Percentiles rank a stretch among this genome's conserved stretches.
phyloP scores from a whole-genome alignment of 257 asterid species.

The Solanum sejunctum region DNA sequence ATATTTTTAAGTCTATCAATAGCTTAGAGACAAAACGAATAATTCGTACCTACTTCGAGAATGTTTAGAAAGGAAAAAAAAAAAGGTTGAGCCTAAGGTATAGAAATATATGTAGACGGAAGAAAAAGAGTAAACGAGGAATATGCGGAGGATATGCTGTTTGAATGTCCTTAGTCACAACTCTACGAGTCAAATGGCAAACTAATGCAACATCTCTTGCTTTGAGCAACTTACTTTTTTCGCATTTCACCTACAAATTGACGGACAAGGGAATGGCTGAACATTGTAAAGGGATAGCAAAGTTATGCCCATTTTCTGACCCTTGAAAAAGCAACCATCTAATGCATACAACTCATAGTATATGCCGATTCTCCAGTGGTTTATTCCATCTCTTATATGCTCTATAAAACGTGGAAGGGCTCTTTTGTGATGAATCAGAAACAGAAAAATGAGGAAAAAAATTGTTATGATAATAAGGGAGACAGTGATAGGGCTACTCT shows the following conservation, averaged over 20 bases:
- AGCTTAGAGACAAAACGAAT: no score
- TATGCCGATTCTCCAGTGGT: slow-evolving; percentile 23
- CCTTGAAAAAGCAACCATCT: not conserved
- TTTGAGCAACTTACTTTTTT: not conserved
- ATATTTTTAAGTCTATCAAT: no score
- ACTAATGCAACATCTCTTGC: not conserved
- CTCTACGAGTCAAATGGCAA: not conserved
- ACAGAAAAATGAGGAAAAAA: not conserved
- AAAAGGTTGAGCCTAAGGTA: not conserved
- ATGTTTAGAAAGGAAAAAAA: no score
- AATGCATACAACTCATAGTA: slow-evolving; percentile 11
- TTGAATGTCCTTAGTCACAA: not conserved
- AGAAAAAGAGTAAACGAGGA: not conserved
- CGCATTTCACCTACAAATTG: not conserved
- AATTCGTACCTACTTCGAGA: no score
- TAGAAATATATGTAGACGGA: not conserved
- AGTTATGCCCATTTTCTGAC: not conserved
- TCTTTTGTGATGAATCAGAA: not conserved
- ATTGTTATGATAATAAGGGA: slow-evolving; percentile 8
- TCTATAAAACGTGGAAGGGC: not conserved
- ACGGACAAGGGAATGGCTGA: not conserved
- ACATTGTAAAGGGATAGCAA: not conserved
- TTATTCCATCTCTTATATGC: slow-evolving; percentile 15
- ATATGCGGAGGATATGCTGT: slow-evolving; percentile 23
- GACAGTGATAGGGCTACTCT: slow-evolving; percentile 36